Percentiles rank a stretch among this genome's conserved stretches.
Conservation (phyloP, 192 early-diverging fungal genomes). For the Diversispora epigaea region DNA sequence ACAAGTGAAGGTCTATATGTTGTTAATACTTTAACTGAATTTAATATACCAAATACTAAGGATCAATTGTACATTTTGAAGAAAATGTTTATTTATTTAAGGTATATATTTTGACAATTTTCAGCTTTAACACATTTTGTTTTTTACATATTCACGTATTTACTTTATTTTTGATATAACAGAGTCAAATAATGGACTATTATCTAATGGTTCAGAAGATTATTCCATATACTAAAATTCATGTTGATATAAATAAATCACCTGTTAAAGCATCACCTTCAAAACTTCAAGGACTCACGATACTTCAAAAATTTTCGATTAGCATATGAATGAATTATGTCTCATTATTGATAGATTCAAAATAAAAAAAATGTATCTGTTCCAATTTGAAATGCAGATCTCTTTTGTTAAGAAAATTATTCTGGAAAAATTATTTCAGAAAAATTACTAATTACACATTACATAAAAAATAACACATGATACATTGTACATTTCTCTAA, state of each 20-base stretch:
- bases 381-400: no score
- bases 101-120: conserved; percentile 30
- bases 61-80: conserved; percentile 28
- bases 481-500: no score
- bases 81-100: conserved; percentile 32
- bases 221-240: conserved; percentile 26
- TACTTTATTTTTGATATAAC: conserved; percentile 29
- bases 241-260: conserved; percentile 23
- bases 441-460: no score
- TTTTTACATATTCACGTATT: conserved; percentile 22
- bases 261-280: conserved; percentile 24
- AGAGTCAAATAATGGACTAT: conserved; percentile 28
- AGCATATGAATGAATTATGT: no score
- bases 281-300: conserved; percentile 22
- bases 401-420: no score
- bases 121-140: no score
- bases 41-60: conserved; percentile 32
- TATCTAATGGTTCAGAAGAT: conserved; percentile 20
- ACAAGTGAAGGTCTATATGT: conserved; percentile 25
- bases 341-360: no score
- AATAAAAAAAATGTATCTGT: no score
- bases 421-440: no score
- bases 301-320: conserved; percentile 10
- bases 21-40: conserved; percentile 28
- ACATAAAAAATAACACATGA: no score